These are phyloP conservation scores for Scheffersomyces lignicola DNA, from an alignment of 1,139 yeast species.

Conservation along the genomic window DNA sequence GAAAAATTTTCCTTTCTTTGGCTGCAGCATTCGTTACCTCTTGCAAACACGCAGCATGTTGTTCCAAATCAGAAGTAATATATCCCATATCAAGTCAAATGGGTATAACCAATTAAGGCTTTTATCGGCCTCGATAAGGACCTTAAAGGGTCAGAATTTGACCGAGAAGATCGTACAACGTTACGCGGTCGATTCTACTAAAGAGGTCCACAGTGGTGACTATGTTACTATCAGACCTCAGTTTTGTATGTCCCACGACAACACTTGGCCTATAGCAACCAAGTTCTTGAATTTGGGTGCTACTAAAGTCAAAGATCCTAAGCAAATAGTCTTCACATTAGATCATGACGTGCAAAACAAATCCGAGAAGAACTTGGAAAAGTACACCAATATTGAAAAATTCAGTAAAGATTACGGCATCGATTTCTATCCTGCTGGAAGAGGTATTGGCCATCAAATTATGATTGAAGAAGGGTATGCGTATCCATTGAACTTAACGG, in stretches of 20 bases:
- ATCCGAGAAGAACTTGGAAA: conserved; percentile 79
- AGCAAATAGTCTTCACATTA: conserved; percentile 91
- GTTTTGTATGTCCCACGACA: conserved; percentile 98
- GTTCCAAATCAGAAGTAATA: neutral
- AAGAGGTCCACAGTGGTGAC: conserved; percentile 83
- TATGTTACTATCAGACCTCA: conserved; percentile 94
- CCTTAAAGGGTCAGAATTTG: conserved; percentile 65
- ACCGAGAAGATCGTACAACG: conserved; percentile 95
- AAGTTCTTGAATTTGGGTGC: conserved; percentile 97
- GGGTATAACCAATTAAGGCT: conserved; percentile 9
- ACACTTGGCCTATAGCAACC: conserved; percentile 98
- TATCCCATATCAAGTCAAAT: neutral
- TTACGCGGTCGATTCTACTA: conserved; percentile 84
- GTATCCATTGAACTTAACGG: conserved; percentile 88
- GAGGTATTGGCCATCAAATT: conserved; percentile 98
- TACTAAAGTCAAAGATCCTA: conserved; percentile 70
- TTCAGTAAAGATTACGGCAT: conserved; percentile 92
- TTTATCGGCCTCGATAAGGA: conserved; percentile 11
- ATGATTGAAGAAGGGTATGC: conserved; percentile 99
- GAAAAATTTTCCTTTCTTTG: too few relatives aligned
- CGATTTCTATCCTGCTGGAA: conserved; percentile 96
- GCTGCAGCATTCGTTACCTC: too few relatives aligned
- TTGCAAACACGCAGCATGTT: too few relatives aligned
- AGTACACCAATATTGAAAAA: conserved; percentile 82
- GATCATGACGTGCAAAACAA: conserved; percentile 98